phyloP scores from a whole-genome alignment of 2,329 filamentous ascomycete genomes.

The Ramichloridium luteum region DNA sequence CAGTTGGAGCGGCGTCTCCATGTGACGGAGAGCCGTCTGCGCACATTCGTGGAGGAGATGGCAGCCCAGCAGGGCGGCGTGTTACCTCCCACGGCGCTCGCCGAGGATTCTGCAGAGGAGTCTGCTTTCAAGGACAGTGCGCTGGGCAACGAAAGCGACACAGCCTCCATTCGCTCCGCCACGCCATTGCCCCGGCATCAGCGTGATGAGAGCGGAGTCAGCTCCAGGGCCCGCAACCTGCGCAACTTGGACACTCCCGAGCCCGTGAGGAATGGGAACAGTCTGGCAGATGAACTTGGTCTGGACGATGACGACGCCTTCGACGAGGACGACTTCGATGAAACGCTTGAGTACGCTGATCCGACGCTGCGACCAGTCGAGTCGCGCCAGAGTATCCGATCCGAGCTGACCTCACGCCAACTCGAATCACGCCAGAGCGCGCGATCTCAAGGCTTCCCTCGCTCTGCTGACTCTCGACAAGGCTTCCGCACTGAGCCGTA shows the following conservation, averaged over 20 bases:
- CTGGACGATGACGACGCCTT: slow-evolving; percentile 67
- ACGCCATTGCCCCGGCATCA: slow-evolving; percentile 16
- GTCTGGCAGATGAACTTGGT: slow-evolving; percentile 80
- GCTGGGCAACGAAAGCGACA: slow-evolving; percentile 48
- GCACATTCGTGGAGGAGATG: slow-evolving; percentile 74
- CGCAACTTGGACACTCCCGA: slow-evolving; percentile 5
- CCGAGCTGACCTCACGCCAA: not conserved
- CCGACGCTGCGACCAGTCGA: slow-evolving; percentile 29
- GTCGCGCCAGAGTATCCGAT: slow-evolving; percentile 28
- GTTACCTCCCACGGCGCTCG: slow-evolving; percentile 34
- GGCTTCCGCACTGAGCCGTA: not conserved
- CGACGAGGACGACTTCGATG: slow-evolving; percentile 41
- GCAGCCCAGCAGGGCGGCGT: slow-evolving; percentile 54
- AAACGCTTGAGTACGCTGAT: slow-evolving; percentile 53
- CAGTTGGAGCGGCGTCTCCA: slow-evolving; percentile 75
- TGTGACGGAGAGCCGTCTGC: slow-evolving; percentile 77
- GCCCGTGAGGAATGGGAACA: slow-evolving; percentile 51
- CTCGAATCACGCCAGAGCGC: not conserved
- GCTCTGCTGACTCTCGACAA: not conserved
- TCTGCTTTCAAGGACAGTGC: slow-evolving; percentile 49
- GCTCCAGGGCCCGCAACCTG: slow-evolving; percentile 14
- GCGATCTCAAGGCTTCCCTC: not conserved
- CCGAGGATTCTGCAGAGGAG: slow-evolving; percentile 39
- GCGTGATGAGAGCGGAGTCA: slow-evolving; percentile 25
- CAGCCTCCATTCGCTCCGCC: slow-evolving; percentile 51